Conservation (phyloP, 2,329 filamentous ascomycete species). For the Aspergillus alliaceus region DNA sequence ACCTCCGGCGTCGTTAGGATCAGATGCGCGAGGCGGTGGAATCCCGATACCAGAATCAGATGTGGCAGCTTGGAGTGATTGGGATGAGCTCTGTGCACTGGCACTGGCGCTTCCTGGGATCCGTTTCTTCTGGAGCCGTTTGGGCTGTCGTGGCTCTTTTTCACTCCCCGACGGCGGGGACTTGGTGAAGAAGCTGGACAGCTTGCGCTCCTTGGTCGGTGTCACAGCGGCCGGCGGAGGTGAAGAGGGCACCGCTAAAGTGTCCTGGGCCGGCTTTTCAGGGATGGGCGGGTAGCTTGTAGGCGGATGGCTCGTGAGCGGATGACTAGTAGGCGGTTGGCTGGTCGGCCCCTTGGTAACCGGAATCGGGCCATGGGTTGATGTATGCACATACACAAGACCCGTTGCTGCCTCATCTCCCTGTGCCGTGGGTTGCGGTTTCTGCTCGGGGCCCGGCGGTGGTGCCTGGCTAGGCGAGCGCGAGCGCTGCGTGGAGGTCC, state of each 20-base stretch:
- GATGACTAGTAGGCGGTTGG: too few relatives aligned
- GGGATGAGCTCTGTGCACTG: constrained; percentile 86
- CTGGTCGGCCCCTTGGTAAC: constrained; percentile 17
- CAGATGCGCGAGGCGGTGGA: constrained; percentile 26
- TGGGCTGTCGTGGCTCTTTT: constrained; percentile 70
- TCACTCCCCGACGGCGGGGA: constrained; percentile 63
- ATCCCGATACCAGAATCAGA: constrained; percentile 43
- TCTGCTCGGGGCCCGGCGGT: constrained; percentile 21
- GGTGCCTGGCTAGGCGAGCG: constrained; percentile 32
- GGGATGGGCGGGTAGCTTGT: not conserved
- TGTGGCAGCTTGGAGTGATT: constrained; percentile 62
- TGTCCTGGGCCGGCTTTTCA: constrained; percentile 31
- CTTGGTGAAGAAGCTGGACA: constrained; percentile 68
- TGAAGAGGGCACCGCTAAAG: constrained; percentile 46
- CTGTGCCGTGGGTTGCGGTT: constrained; percentile 10
- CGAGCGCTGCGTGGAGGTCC: constrained; percentile 31
- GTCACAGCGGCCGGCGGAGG: constrained; percentile 48
- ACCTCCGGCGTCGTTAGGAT: constrained; percentile 31
- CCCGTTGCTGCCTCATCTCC: constrained; percentile 18
- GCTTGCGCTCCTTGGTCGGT: constrained; percentile 64
- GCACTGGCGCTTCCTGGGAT: constrained; percentile 73
- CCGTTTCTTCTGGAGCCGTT: constrained; percentile 88
- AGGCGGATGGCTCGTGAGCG: too few relatives aligned
- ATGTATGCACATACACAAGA: constrained; percentile 29
- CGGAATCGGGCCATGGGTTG: constrained; percentile 34